Percentiles rank a stretch among this genome's conserved stretches.
Evolutionary conservation across 164 flowering plant species (phyloP).

Genomic region (Vitis labrusca): DNA sequence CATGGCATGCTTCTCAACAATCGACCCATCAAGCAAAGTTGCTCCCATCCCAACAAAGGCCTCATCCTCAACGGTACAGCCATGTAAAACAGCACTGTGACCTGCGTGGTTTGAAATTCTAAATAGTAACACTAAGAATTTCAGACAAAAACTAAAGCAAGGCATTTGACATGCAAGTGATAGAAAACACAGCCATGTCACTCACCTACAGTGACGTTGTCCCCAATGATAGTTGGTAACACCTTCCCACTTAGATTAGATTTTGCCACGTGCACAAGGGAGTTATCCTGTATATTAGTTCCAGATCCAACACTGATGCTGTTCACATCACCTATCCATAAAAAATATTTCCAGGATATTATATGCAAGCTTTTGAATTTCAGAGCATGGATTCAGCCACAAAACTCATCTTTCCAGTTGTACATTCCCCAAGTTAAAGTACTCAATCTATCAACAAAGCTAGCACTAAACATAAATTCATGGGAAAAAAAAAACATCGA

Average conservation of each 20-base stretch:
- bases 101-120: slow-evolving; percentile 40
- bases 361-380: too few relatives aligned
- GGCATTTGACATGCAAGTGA: not conserved
- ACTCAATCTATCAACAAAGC: not conserved
- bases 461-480: not conserved
- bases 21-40: slow-evolving; percentile 81
- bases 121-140: slow-evolving; percentile 1
- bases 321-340: slow-evolving; percentile 79
- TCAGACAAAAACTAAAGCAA: slow-evolving; percentile 3
- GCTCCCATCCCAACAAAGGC: slow-evolving; percentile 97
- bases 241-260: slow-evolving; percentile 92
- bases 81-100: slow-evolving; percentile 93
- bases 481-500: too few relatives aligned
- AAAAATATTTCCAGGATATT: not conserved
- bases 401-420: too few relatives aligned
- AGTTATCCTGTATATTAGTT: slow-evolving; percentile 91
- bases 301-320: slow-evolving; percentile 83
- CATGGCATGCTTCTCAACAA: slow-evolving; percentile 88
- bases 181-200: slow-evolving; percentile 4
- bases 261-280: slow-evolving; percentile 95
- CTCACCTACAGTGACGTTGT: slow-evolving; percentile 95
- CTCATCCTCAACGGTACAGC: slow-evolving; percentile 92
- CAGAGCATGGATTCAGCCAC: too few relatives aligned
- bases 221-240: slow-evolving; percentile 88
- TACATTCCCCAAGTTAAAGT: too few relatives aligned